These are phyloP conservation scores for Moniliophthora roreri DNA, from an alignment of 1,284 basidiomycete genomes.

Conservation along the genomic window DNA sequence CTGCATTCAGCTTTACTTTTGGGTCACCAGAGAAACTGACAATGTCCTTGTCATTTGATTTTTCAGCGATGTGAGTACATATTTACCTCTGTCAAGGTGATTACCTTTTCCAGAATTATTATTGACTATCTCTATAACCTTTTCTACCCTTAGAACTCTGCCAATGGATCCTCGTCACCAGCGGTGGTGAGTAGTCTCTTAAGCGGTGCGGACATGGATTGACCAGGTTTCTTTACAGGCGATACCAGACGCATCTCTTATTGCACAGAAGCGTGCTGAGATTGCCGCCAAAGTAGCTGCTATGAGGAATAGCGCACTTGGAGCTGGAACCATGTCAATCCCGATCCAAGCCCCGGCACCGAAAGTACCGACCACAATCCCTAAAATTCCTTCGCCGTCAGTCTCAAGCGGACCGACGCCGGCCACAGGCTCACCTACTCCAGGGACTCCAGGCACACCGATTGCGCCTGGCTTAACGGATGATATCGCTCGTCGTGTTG, in stretches of 20 bases:
- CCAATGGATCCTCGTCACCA: constrained; percentile 43
- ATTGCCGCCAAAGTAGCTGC: constrained; percentile 82
- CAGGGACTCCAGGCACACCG: constrained; percentile 32
- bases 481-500: constrained; percentile 68
- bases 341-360: constrained; percentile 28
- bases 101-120: constrained; percentile 47
- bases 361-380: constrained; percentile 20
- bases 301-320: constrained; percentile 57
- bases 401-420: constrained; percentile 36
- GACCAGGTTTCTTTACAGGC: constrained; percentile 23
- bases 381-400: constrained; percentile 28
- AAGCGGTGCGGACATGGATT: constrained; percentile 6
- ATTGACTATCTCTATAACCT: constrained; percentile 74
- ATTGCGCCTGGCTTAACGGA: constrained; percentile 42
- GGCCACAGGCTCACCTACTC: constrained; percentile 34
- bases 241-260: constrained; percentile 56
- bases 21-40: constrained; percentile 15
- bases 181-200: constrained; percentile 36
- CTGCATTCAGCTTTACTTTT: constrained; percentile 20
- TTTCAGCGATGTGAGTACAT: constrained; percentile 70
- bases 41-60: constrained; percentile 20
- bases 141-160: constrained; percentile 53
- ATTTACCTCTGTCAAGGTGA: constrained; percentile 60
- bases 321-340: constrained; percentile 31
- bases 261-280: constrained; percentile 81